Evolutionary conservation across 176 grass and related monocot species (phyloP), one percentile per base, ranked within the genome.

Genomic region (Oryza nivara): DNA sequence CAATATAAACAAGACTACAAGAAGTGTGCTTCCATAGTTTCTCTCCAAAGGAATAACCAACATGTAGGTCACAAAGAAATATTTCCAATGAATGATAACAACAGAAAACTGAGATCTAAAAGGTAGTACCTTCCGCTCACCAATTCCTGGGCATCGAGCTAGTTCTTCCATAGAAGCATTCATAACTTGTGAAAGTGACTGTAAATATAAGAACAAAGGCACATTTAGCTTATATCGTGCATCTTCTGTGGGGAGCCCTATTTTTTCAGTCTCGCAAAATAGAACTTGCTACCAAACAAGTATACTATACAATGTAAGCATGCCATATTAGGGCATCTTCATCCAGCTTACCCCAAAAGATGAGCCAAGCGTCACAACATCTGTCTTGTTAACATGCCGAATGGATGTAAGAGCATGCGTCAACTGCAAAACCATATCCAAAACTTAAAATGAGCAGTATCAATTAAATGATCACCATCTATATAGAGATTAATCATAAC

Each of bases 181-280:
- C 96, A 98, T 95, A 26, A 95, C 70, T 88, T 82, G 89, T n/a
- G 96, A 98, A 80, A 98, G 93, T 76, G 96, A 98, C 93, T 98
- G 86, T 26, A 91, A 74, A 78, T 71, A 49, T 25, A 38, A 63
- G 20, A 68, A 8, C 66, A 76, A 26, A 65, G 11, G 38, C 52
- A 78, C 20, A 63, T 23, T 67, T 52, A 75, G 16, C 11, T 72
- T 73, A 90, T 73, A 82, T 41, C 19, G 8, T 77, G 70, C 68
- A 65, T 5, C 41, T 17, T 68, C 67, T 36, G 70, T 44, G 47
- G 45, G 10, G 40, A 68, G 25, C 16, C 58, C 15, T 75, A 80
- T 35, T 12, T 35, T 32, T 74, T 66, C 35, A 16, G 49, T 72
- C 17, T 49, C 30, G 4, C 14, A 70, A 77, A 83, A 15, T 10